Base-by-base conservation (phyloP, 768 basidiomycete species). In the Macrolepiota fuliginosa region DNA sequence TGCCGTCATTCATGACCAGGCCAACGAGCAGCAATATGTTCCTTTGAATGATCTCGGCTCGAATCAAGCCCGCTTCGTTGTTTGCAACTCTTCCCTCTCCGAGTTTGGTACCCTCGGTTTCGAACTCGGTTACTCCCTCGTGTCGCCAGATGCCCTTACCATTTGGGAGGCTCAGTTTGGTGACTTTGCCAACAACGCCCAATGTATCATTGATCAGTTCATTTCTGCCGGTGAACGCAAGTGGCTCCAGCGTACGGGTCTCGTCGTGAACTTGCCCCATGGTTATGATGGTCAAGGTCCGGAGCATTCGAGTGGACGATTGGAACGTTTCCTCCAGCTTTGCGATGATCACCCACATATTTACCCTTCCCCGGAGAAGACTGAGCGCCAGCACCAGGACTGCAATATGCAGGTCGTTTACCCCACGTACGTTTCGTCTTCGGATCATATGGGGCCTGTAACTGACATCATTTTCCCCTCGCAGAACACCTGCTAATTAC, bases 121-220 rank as follows among this genome's bases (percentile, higher is more conserved):
- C 74, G 96, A 99, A 74, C 87, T 99, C 32, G 96, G 96, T 9
- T 99, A 99, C 76, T 99, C 97, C 5, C 88, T 98, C 65, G 97
- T 98, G 57, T 96, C 94, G 13, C 97, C 96, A 19, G 88, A 94
- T 70, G 81, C 87, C 27, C 81, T 99, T 65, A 94, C 94, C 15
- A 89, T 99, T 70, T 99, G 96, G 97, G 97, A 98, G 73, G 97
- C 96, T 15, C 96, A 98, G 73, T 96, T 98, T 69, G 96, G 96
- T 72, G 96, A 98, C 76, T 98, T 98, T 72, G 95, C 91, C 36
- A 98, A 98, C 79, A 96, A 92, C 67, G 96, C 96, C 2, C 96
- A 98, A 74, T 90, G 89, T 73, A 96, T 98, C 74, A 97, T 99
- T 68, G 96, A 99, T 71, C 97, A 99, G 75, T 99, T 98, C 79